phyloP scores from a whole-genome alignment of 2,329 filamentous ascomycete genomes.

The Aaosphaeria arxii region DNA sequence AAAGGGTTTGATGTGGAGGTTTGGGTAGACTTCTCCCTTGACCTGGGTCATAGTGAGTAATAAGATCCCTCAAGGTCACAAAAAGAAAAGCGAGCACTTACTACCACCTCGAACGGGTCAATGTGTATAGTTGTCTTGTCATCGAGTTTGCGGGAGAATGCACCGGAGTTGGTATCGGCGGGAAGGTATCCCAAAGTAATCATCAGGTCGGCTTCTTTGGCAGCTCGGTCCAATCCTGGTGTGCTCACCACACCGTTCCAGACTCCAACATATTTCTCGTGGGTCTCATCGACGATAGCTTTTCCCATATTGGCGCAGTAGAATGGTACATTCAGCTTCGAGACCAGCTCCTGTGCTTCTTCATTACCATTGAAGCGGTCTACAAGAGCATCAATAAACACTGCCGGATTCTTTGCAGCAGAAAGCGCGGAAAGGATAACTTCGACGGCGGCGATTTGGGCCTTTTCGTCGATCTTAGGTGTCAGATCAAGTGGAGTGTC shows the following conservation, averaged over 20 bases:
- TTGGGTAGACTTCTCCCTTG: constrained; percentile 28
- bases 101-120: constrained; percentile 36
- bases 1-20: constrained; percentile 38
- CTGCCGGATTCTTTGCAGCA: constrained; percentile 33
- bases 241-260: constrained; percentile 41
- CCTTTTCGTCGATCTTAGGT: constrained; percentile 19
- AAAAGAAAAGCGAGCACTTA: constrained; percentile 8
- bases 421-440: constrained; percentile 32
- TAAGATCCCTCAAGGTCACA: too few species aligned
- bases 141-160: constrained; percentile 37
- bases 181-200: constrained; percentile 40
- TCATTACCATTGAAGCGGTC: constrained; percentile 36
- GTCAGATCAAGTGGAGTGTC: constrained; percentile 36
- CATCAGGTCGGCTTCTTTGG: constrained; percentile 35
- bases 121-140: constrained; percentile 32
- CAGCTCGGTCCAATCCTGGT: constrained; percentile 36
- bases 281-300: constrained; percentile 41
- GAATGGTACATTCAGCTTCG: constrained; percentile 35
- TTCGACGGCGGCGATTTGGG: constrained; percentile 28
- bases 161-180: constrained; percentile 43
- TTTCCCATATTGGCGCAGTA: constrained; percentile 44
- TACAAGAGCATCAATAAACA: constrained; percentile 40
- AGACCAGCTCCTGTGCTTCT: constrained; percentile 32
- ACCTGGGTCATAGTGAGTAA: constrained; percentile 7
- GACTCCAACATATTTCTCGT: constrained; percentile 39